Evolutionary conservation across 2,329 filamentous ascomycete genomes (phyloP).

Genomic region (Juglanconis sp.): DNA sequence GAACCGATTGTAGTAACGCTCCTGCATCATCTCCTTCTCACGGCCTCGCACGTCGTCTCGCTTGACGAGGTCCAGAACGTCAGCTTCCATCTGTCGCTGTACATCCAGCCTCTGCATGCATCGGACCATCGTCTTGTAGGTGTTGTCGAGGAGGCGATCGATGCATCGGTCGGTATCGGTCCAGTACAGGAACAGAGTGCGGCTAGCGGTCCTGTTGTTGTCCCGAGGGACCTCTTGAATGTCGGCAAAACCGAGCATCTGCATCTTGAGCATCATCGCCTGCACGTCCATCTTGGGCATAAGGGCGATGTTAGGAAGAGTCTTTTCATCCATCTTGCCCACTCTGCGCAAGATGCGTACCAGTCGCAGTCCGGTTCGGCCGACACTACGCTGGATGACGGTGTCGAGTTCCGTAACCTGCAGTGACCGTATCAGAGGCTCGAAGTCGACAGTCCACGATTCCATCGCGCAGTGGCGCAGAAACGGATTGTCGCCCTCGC

Average conservation of each 20-base stretch:
- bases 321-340: conserved; percentile 93
- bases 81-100: conserved; percentile 68
- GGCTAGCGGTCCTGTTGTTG: conserved; percentile 72
- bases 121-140: conserved; percentile 87
- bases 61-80: conserved; percentile 76
- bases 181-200: conserved; percentile 89
- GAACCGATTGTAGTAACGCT: conserved; percentile 65
- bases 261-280: conserved; percentile 78
- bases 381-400: conserved; percentile 74
- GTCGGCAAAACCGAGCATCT: conserved; percentile 81
- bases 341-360: conserved; percentile 79
- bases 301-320: conserved; percentile 74
- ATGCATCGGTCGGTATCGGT: conserved; percentile 75
- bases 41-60: conserved; percentile 82
- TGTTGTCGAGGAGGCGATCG: conserved; percentile 69
- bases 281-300: conserved; percentile 84
- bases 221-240: conserved; percentile 94
- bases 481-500: conserved; percentile 67
- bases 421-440: conserved; percentile 65
- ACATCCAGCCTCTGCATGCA: conserved; percentile 76
- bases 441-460: conserved; percentile 82
- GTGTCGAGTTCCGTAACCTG: conserved; percentile 78
- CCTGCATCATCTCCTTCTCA: conserved; percentile 75
- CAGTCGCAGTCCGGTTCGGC: conserved; percentile 74
- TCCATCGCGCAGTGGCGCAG: conserved; percentile 66